Evolutionary conservation across 768 basidiomycete species (phyloP), one percentile per base, ranked within the genome.

Genomic region (Collybia sordida): DNA sequence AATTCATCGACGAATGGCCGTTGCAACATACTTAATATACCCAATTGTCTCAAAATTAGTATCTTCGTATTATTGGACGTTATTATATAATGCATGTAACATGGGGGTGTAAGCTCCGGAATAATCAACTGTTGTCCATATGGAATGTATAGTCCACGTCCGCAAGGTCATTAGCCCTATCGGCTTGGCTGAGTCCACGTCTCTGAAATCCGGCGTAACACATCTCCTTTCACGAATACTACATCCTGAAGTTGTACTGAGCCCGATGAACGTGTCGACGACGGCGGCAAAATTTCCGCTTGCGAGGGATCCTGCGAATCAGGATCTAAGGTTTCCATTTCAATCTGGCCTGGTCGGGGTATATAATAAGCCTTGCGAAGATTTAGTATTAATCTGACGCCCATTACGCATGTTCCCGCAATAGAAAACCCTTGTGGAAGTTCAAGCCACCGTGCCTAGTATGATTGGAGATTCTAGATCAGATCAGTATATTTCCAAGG

Each of bases 341-440:
- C 43, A 0, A 42, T 24, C 28, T 55, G 46, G 2, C 41, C 34
- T 3, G 36, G 27, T 18, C 45, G 44, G 44, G 52, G 53, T 15
- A 43, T 38, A 42, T 67, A 67, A 49, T 66, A 67, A 5, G 58
- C 59, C 35, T 49, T 50, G 3, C 64, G 65, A 21, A 69, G 59
- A 40, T 59, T 62, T 22, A 69, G 59, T 11, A 64, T 47, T 23
- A 65, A 50, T 42, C 66, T 55, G 51, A 53, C 54, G 3, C 67
- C 67, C 47, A 61, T 57, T 24, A 65, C 56, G 47, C 60, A 60
- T 22, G 58, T 61, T 49, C 49, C 55, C 36, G 59, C 59, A 14
- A 60, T 48, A 12, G 61, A 56, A 43, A 64, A 58, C 3, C 56
- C 59, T 48, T 57, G 52, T 12, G 59, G 62, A 25, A 65, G 45